Evolutionary conservation across 805 yeast genomes (phyloP).

Genomic region (Candida argentea): DNA sequence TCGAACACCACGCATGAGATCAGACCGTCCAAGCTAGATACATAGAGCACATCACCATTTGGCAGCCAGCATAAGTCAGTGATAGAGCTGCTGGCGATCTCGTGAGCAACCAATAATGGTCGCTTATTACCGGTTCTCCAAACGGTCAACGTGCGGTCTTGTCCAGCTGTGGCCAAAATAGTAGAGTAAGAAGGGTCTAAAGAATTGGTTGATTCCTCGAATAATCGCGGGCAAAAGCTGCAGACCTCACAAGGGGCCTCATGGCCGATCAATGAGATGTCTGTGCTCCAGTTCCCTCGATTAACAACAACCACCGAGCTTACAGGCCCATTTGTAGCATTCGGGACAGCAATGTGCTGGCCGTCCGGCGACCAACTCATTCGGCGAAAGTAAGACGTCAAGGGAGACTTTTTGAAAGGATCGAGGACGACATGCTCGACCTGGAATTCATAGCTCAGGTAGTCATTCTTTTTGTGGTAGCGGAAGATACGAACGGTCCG

Average conservation of each 20-base stretch:
- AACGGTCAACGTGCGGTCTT: conserved; percentile 76
- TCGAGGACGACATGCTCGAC: conserved; percentile 74
- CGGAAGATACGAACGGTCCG: conserved; percentile 82
- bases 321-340: conserved; percentile 77
- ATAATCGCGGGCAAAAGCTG: conserved; percentile 61
- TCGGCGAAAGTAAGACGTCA: conserved; percentile 82
- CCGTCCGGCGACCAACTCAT: conserved; percentile 92
- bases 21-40: conserved; percentile 79
- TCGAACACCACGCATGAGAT: conserved; percentile 62
- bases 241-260: conserved; percentile 81
- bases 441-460: conserved; percentile 65
- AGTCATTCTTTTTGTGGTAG: conserved; percentile 52
- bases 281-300: conserved; percentile 74
- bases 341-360: conserved; percentile 76
- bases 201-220: conserved; percentile 9
- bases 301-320: conserved; percentile 63
- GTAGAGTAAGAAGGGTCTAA: conserved; percentile 40
- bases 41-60: conserved; percentile 61
- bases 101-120: conserved; percentile 74
- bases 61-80: conserved; percentile 90
- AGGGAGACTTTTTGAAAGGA: conserved; percentile 83
- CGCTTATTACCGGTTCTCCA: conserved; percentile 76
- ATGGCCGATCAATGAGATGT: conserved; percentile 65
- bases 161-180: conserved; percentile 91
- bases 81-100: conserved; percentile 64